Base-by-base conservation (phyloP, 169 alveolate genomes). In the Miamiensis avidus region DNA sequence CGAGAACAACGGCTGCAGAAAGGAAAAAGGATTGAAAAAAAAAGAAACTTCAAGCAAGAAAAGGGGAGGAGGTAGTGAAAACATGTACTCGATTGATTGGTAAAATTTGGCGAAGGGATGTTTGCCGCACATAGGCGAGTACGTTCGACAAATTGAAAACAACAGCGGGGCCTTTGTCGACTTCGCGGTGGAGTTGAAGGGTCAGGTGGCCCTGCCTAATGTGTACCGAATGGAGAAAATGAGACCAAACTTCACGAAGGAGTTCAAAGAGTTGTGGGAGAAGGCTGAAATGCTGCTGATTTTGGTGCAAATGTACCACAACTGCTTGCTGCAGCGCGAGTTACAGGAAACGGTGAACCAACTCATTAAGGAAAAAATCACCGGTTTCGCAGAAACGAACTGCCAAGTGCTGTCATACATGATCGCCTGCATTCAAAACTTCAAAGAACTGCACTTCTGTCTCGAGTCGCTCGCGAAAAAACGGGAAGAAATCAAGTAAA, bases 261-360 rank as follows among this genome's bases (percentile, higher is more conserved):
- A 89, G 25, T 78, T n/a, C 76, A 29, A 82, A 72, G 88, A 89
- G 15, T 81, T 84, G 28, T 92, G 93, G 92, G 34, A 49, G 28
- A 65, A 76, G 30, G 65, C 89, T 72, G 91, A 88, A 33, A 77
- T 81, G 74, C 76, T 88, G 25, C 32, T 90, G 0, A 78, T 89
- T 31, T 76, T 89, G 29, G 86, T 76, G 0, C 65, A 86, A 31
- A 76, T 92, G 31, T 92, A 85, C 86, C 95, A 92, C 78, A 65
- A 82, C 49, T 88, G 88, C 4, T 34, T 82, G 28, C 73, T 83
- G 16, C 34, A 82, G 25, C 69, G 32, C 0, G 34, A 86, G 0
- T 33, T 79, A 16, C 29, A 65, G 20, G 4, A 49, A 49, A 11
- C 69, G 4, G 69, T 49, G 69, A 49, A 49, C 20, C 26, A 49